Conservation (phyloP, 176 grass and related monocot genomes). For the Alloteropsis semialata region DNA sequence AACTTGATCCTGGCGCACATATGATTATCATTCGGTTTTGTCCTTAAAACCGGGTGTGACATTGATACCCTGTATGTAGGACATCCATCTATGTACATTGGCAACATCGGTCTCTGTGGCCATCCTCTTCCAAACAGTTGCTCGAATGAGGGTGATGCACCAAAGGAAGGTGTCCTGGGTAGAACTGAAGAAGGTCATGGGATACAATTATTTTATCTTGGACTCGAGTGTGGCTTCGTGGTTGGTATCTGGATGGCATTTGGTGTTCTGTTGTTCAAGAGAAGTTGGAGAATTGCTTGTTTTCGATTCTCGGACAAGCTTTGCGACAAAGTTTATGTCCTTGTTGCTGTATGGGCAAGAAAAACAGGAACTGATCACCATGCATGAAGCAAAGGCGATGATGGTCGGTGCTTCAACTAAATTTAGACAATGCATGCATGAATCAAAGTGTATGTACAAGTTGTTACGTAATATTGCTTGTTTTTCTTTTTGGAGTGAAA, state of each 20-base stretch:
- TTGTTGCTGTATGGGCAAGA: neutral
- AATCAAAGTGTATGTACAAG: too few relatives aligned
- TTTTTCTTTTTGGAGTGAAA: too few relatives aligned
- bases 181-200: neutral
- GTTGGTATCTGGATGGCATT: conserved; percentile 6
- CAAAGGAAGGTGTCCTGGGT: neutral
- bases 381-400: neutral
- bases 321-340: neutral
- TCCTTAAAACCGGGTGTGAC: too few relatives aligned
- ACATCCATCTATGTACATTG: neutral
- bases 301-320: neutral
- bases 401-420: neutral
- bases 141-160: neutral
- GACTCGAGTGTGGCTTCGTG: neutral
- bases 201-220: conserved; percentile 6
- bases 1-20: too few relatives aligned
- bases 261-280: conserved; percentile 9
- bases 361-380: neutral
- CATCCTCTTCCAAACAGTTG: neutral
- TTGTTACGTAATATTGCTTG: too few relatives aligned
- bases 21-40: too few relatives aligned
- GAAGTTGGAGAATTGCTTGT: conserved; percentile 22
- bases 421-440: neutral
- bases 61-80: neutral
- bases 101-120: neutral